Evolutionary conservation across 2,329 filamentous ascomycete species (phyloP), one percentile per base, ranked within the genome.

Genomic region (Ascochyta lentis): DNA sequence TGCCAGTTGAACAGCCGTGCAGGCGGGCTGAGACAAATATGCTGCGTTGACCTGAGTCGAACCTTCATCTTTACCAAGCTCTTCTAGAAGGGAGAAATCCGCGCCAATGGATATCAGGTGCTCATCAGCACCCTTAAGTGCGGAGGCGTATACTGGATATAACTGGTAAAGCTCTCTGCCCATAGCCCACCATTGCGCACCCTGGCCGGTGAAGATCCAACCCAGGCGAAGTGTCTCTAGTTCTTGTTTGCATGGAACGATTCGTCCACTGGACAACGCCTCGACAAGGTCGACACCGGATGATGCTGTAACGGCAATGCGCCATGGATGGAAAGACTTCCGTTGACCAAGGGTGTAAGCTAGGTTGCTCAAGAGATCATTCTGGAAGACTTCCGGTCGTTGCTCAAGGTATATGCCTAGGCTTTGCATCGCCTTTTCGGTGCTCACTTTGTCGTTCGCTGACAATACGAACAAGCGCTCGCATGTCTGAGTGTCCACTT

Each of bases 141-240:
- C 42, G 22, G 40, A 63, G 64, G 35, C 50, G 13, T 33, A 71
- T 6, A 60, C 27, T 2, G 22, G 27, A 27, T 61, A 59, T 0
- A 27, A 12, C 33, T 50, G 22, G 8, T 67, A 43, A 0, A 71
- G 59, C 12, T 63, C 65, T 0, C 22, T 35, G 1, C 61, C 69
- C 68, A 74, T 73, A 9, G 37, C 42, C 1, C 33, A 27, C 56
- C 65, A 72, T 27, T 73, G 70, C 0, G 67, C 69, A 19, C 68
- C 69, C 49, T 73, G 70, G 3, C 70, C 70, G 1, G 68, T 72
- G 40, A 71, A 73, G 7, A 71, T 58, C 27, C 27, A 54, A 8
- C 50, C 47, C n/a, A 57, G 16, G 22, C 43, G 42, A 10, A 22
- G 39, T 9, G 16, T 24, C 13, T 40, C 35, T 6, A 16, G 6